Base-by-base conservation (phyloP, 495 filamentous ascomycete species). In the Tuber microsphaerosporum region DNA sequence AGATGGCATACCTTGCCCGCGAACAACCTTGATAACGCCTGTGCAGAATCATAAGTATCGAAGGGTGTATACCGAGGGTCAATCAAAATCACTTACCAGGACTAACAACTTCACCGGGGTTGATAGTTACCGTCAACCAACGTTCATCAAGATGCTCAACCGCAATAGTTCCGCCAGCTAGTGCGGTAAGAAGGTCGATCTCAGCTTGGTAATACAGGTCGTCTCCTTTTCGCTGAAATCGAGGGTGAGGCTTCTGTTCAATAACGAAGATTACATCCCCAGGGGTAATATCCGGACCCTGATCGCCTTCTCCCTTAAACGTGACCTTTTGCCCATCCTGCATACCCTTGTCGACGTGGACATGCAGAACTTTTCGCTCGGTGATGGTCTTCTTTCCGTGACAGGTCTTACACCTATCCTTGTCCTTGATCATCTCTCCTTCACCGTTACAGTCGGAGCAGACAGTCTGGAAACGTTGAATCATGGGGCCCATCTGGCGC, bases 401-500 rank as follows among this genome's bases (percentile, higher is more conserved):
- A 85, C 95, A 99, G 75, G 86, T 85, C 89, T 97, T 97, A 90
- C 95, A 99, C 83, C 91, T 89, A 84, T 98, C 96, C 87, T 94
- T 94, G 71, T 98, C 95, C 78, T 92, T 92, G 83, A 99, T 93
- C 74, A 91, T 93, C 86, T 99, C 96, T 71, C 96, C 94, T 84
- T 98, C 96, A 76, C 95, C 95, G 75, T 94, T 93, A 84, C 95
- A 99, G 85, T 99, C 95, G 44, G 94, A 92, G 89, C 95, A 99
- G 76, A 97, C 93, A 31, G 96, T 98, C 88, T 98, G 96, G 89
- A 98, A 98, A 71, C 95, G 92, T 86, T 98, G 96, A 83, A 98
- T 98, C 95, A 99, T 99, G 72, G 95, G 95, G 72, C 96, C 95
- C 94, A 98, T 98, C 87, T 98, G 96, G 81, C 95, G 92, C 95